Evolutionary conservation across 345 rosid species (phyloP), one percentile per base, ranked within the genome.

Genomic region (Brassica cretica): DNA sequence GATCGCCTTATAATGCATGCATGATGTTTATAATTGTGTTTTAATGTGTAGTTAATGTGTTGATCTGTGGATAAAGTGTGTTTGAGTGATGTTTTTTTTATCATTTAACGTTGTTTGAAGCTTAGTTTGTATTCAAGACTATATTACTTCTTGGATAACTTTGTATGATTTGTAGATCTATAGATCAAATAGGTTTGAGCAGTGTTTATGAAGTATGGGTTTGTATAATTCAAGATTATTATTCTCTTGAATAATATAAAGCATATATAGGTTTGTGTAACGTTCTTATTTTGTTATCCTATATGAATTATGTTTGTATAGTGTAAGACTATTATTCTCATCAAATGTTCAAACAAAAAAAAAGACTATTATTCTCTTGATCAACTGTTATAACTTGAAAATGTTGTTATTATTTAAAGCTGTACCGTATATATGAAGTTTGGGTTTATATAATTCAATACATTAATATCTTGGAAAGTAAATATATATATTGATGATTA

Each of bases 161-260:
- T 12, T 62, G 7, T 7, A 30, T 63, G 2, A 63, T 63, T 6
- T 63, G 21, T 41, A 30, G 7, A 65, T 35, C 29, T 51, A 12
- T 18, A 51, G 24, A 37, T 66, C 44, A 66, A 27, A 41, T 59
- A 76, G 53, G 62, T 44, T 58, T 46, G 53, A 5, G 33, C 25
- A 77, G 19, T 14, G 35, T 62, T 61, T 32, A 37, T 63, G 65
- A 27, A 64, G 6, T 73, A 71, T 51, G 68, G 62, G 49, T 18
- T 68, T 68, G 35, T 60, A 68, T 44, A 35, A 24, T 56, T 39
- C 29, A 66, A 12, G 33, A 19, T 18, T 35, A 32, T 51, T 21
- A 33, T 32, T 14, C 3, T 24, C 56, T 21, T 53, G 5, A n/a
- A 62, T 14, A 62, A 29, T 62, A n/a, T n/a, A 7, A 30, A 30